phyloP scores from a whole-genome alignment of 208 protist genomes.

The Trypanosoma theileri region DNA sequence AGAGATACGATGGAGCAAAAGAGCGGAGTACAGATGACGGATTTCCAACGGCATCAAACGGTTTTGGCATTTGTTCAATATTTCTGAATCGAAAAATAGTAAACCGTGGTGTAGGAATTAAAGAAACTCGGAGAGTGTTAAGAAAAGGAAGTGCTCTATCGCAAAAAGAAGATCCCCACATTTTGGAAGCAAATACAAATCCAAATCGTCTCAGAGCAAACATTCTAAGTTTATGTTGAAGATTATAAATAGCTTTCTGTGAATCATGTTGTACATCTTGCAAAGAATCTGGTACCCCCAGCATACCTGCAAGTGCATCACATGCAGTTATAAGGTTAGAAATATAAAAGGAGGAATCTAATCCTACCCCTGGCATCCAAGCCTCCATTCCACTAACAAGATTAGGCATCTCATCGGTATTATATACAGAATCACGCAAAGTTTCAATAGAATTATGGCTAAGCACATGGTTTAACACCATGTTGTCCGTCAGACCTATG shows the following conservation, averaged over 20 bases:
- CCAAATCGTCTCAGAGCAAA: conserved; percentile 29
- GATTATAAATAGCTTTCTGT: conserved; percentile 11
- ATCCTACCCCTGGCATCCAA: conserved; percentile 39
- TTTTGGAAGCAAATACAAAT: conserved; percentile 21
- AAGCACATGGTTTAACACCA: conserved; percentile 7
- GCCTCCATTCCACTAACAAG: not conserved
- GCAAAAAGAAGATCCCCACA: conserved; percentile 16
- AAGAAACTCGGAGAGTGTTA: conserved; percentile 24
- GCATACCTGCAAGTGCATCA: conserved; percentile 36
- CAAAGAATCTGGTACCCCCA: conserved; percentile 16
- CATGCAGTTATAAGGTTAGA: conserved; percentile 35
- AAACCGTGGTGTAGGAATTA: conserved; percentile 3
- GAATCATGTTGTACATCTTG: conserved; percentile 4
- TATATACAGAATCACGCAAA: not conserved
- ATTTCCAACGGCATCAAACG: conserved; percentile 20
- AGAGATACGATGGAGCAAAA: conserved; percentile 13
- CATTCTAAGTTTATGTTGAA: conserved; percentile 34
- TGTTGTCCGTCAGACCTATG: conserved; percentile 17
- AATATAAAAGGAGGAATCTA: conserved; percentile 39
- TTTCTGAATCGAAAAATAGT: conserved; percentile 30
- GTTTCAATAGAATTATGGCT: not conserved
- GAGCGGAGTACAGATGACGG: conserved; percentile 19
- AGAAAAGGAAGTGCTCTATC: conserved; percentile 39
- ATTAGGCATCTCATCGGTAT: not conserved
- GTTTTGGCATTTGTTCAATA: conserved; percentile 12